A percentile compares a stretch with the other conserved stretches of the same genome.
Conservation (phyloP, 352 stramenopile genomes). For the Phytophthora tentaculata region DNA sequence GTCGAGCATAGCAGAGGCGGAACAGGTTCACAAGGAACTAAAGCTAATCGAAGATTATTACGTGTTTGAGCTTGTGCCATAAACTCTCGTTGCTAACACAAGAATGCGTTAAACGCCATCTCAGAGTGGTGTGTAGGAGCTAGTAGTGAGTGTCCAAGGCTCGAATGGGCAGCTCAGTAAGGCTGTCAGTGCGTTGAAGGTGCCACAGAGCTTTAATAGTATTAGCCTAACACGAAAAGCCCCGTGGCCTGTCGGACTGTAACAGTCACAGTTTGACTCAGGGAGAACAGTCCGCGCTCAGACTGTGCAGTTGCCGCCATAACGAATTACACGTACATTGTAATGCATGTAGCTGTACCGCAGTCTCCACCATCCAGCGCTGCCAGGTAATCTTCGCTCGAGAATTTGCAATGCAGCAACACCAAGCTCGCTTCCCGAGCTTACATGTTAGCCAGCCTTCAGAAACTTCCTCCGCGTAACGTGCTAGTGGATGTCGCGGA, state of each 20-base stretch:
- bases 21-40: slow-evolving; percentile 1
- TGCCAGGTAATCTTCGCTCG: not conserved
- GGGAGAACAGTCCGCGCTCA: not conserved
- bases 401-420: not conserved
- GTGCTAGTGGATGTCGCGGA: not conserved
- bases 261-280: no score
- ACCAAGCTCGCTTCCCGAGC: not conserved
- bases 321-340: not conserved
- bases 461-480: not conserved
- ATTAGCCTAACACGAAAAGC: no score
- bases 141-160: no score
- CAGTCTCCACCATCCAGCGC: no score
- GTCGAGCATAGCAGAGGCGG: slow-evolving; percentile 11
- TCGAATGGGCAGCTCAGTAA: no score
- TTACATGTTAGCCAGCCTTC: no score
- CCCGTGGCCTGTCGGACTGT: no score
- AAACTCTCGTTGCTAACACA: not conserved
- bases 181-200: no score
- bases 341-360: no score
- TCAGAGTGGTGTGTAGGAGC: no score
- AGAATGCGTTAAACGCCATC: no score
- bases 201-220: no score
- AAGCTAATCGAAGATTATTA: slow-evolving; percentile 27
- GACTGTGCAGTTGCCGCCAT: not conserved
- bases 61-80: not conserved